Conservation (phyloP, 176 grass and related monocot genomes). For the Musa troglodytarum region DNA sequence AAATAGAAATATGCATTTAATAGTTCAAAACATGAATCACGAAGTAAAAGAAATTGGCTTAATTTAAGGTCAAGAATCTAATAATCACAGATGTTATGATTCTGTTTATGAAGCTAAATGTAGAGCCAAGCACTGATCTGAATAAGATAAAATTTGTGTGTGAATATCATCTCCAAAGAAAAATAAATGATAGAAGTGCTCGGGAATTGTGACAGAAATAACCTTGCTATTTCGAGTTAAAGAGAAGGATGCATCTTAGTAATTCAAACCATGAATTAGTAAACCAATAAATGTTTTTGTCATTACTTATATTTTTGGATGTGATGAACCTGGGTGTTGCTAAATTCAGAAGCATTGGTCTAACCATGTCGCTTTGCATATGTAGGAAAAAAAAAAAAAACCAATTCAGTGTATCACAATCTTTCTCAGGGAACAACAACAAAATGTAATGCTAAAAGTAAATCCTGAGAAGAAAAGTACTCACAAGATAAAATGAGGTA, state of each 20-base stretch:
- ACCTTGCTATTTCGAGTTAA: neutral
- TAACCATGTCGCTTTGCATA: neutral
- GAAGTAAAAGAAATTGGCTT: neutral
- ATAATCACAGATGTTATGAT: neutral
- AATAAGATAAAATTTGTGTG: neutral
- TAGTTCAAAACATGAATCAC: too few relatives aligned
- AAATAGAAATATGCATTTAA: too few relatives aligned
- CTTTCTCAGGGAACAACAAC: neutral
- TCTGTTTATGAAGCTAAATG: neutral
- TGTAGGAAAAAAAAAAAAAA: neutral
- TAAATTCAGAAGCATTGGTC: neutral
- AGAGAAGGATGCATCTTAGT: neutral
- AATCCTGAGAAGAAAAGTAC: neutral
- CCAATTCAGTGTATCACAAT: neutral
- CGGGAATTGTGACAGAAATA: neutral
- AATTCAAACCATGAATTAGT: neutral
- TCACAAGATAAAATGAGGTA: constrained; percentile 65
- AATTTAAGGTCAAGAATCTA: neutral
- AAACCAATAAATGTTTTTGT: neutral
- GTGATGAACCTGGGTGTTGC: neutral
- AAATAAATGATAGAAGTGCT: neutral
- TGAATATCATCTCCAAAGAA: neutral
- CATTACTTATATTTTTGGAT: neutral
- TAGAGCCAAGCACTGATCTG: neutral
- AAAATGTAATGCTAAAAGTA: constrained; percentile 1